Evolutionary conservation across 148 eudicot genomes (phyloP).

Genomic region (Fagopyrum tataricum): DNA sequence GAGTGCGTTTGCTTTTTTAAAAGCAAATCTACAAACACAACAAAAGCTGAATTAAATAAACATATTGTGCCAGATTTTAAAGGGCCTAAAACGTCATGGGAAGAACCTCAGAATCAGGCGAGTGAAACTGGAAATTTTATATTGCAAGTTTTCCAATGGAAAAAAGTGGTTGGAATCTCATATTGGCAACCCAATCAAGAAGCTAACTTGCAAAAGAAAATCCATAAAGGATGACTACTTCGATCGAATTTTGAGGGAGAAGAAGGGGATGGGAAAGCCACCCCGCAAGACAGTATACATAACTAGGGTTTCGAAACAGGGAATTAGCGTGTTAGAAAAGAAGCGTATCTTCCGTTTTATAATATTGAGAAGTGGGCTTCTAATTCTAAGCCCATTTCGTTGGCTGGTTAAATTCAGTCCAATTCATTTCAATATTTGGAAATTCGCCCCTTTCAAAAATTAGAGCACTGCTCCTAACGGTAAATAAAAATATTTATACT

Average conservation of each 20-base stretch:
- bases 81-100: slow-evolving; percentile 6
- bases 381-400: not conserved
- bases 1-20: slow-evolving; percentile 5
- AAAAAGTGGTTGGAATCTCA: slow-evolving; percentile 2
- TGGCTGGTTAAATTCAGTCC: not conserved
- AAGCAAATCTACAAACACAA: not conserved
- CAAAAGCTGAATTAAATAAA: not conserved
- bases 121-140: not conserved
- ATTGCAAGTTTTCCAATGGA: slow-evolving; percentile 12
- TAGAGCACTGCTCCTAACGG: too few species aligned
- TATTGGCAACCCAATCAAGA: not conserved
- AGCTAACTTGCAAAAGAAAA: slow-evolving; percentile 6
- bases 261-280: not conserved
- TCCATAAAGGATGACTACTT: not conserved
- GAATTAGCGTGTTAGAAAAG: not conserved
- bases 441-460: too few species aligned
- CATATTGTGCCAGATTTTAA: not conserved
- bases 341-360: not conserved
- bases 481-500: too few species aligned
- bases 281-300: not conserved
- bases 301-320: not conserved
- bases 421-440: not conserved
- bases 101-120: slow-evolving; percentile 10
- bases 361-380: not conserved
- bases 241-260: not conserved